Base-by-base conservation (phyloP, 768 basidiomycete species). In the Termitomyces sp. region DNA sequence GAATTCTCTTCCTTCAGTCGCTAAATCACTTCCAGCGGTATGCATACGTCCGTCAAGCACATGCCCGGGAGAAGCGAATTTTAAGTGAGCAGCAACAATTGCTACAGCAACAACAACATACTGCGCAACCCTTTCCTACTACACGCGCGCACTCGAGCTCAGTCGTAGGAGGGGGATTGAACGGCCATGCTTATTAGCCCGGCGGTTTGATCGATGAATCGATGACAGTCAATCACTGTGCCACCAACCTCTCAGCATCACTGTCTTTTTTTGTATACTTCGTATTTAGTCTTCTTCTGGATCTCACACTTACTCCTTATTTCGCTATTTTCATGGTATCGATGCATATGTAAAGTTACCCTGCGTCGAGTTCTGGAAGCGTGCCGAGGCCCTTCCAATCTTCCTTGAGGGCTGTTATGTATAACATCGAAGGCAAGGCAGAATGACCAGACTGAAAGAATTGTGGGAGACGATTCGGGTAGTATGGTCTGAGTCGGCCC, bases 11-110 rank as follows among this genome's bases (percentile, higher is more conserved):
- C 65, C 70, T 95, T 33, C 84, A 89, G 64, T 74, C 82, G 10
- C 77, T 96, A 23, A 96, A 94, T 66, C 88, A 91, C 62, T 96
- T 95, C 67, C 91, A 94, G 64, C 84, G 90, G 3, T 89, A 91
- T 55, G 89, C 94, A 0, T 95, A 92, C 63, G 84, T 91, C 23
- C 82, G 93, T 41, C 87, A 91, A 66, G 91, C 90, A 0, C 81
- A 89, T 64, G 82, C 82, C 13, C 77, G 80, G 33, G 87, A 91
- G 57, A 71, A 67, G 55, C 70, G 69, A 38, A 48, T 62, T 29
- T 40, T 57, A 46, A 54, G 42, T 27, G 67, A 71, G 23, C 69
- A 72, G 23, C 70, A 72, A 35, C 65, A 69, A 41, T 64, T 60
- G 32, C 59, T 58, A 38, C 62, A 60, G 32, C 63, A 55, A 47